phyloP scores from a whole-genome alignment of 148 eudicot species.

The Selenicereus undatus region DNA sequence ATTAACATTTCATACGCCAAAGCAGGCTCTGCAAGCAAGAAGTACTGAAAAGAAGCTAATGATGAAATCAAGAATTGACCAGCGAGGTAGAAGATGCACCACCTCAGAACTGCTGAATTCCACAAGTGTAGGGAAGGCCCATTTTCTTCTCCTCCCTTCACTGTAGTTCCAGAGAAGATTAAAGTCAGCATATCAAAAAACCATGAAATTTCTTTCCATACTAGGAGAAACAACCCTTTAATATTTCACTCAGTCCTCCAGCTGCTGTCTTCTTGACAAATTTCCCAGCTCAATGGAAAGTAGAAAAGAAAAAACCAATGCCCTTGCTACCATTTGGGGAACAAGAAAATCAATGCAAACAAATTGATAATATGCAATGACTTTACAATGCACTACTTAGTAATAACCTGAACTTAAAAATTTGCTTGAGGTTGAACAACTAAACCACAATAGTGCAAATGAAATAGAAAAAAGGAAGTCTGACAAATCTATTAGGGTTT shows the following conservation, averaged over 20 bases:
- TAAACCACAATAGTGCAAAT: neutral
- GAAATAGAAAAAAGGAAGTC: neutral
- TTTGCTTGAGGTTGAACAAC: neutral
- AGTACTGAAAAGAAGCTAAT: neutral
- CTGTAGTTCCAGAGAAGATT: slow-evolving; percentile 36
- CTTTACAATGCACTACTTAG: neutral
- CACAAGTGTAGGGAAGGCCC: slow-evolving; percentile 80
- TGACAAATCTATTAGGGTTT: neutral
- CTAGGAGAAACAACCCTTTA: neutral
- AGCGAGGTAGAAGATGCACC: slow-evolving; percentile 5
- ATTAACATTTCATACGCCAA: neutral
- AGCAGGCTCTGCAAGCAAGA: neutral
- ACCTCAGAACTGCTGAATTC: slow-evolving; percentile 54
- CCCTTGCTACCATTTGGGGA: neutral
- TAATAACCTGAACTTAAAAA: too few species aligned
- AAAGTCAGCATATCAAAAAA: slow-evolving; percentile 17
- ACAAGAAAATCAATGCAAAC: slow-evolving; percentile 4
- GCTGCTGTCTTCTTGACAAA: neutral
- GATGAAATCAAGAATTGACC: neutral
- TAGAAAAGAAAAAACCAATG: neutral
- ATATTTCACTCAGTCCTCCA: neutral
- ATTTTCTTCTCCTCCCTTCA: slow-evolving; percentile 96
- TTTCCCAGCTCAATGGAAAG: neutral
- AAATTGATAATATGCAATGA: neutral
- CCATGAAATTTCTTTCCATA: neutral